Conservation (phyloP, 139 green algal genomes). For the Micractinium sp. region DNA sequence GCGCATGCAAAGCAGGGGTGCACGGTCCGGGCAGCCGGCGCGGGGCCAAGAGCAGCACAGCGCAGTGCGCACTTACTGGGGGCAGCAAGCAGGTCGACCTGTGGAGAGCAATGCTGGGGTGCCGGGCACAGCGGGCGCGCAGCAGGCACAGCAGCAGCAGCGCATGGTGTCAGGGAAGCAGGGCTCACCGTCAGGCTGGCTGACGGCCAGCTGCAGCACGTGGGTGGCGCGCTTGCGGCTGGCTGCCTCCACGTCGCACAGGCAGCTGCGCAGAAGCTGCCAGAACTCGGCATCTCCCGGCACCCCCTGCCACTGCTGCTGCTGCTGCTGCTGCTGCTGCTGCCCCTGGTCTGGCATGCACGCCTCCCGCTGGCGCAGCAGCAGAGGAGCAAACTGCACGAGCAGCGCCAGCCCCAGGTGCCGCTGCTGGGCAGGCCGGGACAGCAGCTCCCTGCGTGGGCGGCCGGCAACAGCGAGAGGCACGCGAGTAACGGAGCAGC, state of each 20-base stretch:
- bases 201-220: slow-evolving; percentile 22
- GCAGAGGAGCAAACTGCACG: slow-evolving; percentile 21
- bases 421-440: not conserved
- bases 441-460: slow-evolving; percentile 17
- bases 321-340: not conserved
- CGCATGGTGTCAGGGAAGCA: not conserved
- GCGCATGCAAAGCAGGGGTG: too few relatives aligned
- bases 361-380: not conserved
- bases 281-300: not conserved
- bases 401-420: slow-evolving; percentile 29
- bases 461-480: too few relatives aligned
- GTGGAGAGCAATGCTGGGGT: not conserved
- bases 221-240: slow-evolving; percentile 39
- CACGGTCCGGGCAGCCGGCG: too few relatives aligned
- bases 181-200: not conserved
- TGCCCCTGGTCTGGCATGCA: not conserved
- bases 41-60: too few relatives aligned
- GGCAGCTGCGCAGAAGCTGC: slow-evolving; percentile 17
- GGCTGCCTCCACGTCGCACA: slow-evolving; percentile 9
- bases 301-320: not conserved
- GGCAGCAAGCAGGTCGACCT: not conserved
- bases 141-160: too few relatives aligned
- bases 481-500: not conserved
- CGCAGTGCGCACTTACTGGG: not conserved
- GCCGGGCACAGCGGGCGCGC: too few relatives aligned